Base-by-base conservation (phyloP, 192 early-diverging fungal species). In the Allomyces javanicus region DNA sequence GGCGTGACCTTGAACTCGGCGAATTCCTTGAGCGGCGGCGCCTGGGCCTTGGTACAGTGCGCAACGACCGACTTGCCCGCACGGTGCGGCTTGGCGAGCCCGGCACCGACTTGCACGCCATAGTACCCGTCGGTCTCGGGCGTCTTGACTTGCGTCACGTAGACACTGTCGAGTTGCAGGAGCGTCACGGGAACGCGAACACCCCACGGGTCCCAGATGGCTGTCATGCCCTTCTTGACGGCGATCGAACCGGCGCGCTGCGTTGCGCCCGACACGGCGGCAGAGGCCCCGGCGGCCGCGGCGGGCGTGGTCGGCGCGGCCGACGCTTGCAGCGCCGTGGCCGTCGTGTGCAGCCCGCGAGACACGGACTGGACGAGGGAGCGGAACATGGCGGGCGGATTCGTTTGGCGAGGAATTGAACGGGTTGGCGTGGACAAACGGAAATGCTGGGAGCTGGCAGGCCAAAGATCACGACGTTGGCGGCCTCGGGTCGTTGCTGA, bases 191-290 rank as follows among this genome's bases (percentile, higher is more conserved):
- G 92, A 33, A 90, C 84, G 70, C 89, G 79, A 19, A 81, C 82
- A 44, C 93, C 95, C 85, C 89, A 93, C 69, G 94, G 92, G 76
- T 92, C 87, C 91, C 91, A 98, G 68, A 92, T 75, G 17, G 85
- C 84, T 19, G 87, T 87, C 93, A 96, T 98, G n/a, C 95, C 95
- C 78, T 86, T 83, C 75, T 98, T 98, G 68, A 80, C 75, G 40
- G 85, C 95, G 66, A 98, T 84, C 10, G 89, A 75, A 26, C 95
- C 95, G 21, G 83, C 79, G 25, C 88, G 81, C 71, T 77, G 67
- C 44, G 87, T 86, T 58, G 50, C 21, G 22, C 61, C 21, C 55
- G 55, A 21, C 55, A 24, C 12, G 62, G 62, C 1, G 3, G 22
- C 22, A 12, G 62, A 1, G 9, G 62, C 22, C n/a, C 24, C 22